Evolutionary conservation across 177 flowering plant genomes (phyloP), one percentile per base, ranked within the genome.

Genomic region (Vitis hybrid): DNA sequence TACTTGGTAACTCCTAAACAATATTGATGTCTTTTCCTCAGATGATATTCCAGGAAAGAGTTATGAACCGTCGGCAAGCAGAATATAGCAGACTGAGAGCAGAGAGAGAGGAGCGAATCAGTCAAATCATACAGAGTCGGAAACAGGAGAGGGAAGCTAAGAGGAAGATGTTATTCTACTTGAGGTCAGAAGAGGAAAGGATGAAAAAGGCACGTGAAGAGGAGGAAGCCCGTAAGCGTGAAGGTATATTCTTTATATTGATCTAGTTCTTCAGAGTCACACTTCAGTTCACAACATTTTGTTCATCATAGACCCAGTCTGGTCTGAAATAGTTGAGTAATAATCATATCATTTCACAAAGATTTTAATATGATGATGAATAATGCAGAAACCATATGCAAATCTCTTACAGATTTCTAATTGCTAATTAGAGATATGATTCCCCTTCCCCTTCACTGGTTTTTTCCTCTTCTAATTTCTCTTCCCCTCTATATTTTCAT

Each of bases 161-260:
- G 79, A 86, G 98, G 72, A 96, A 92, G 85, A 74, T 81, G 69
- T 55, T 90, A 52, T 90, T 64, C 75, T 94, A 73, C 71, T 70
- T 92, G 68, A 84, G 73, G 69, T 1, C 72, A 2, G 98, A 93
- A 75, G 97, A 94, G 78, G 97, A 85, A 64, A 85, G 89, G 69
- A 82, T 76, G 20, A 79, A 70, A 45, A 93, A 75, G 75, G 58
- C 80, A 69, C 88, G 51, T 26, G 93, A 87, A 76, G 98, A 96
- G 75, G 98, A 92, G 75, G 94, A 89, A 78, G 90, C 91, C 51
- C 86, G 90, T 18, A 90, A 87, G 72, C 89, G 31, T 56, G 92
- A 90, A 87, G 97, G 99, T 96, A 80, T 22, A 1, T 20, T 49
- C 10, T 64, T 66, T 45, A 11, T 1, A 15, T 39, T 7, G 45